These are phyloP conservation scores for Chaetomiaceae sp. DNA, from an alignment of 2,329 filamentous ascomycete genomes.

Conservation along the genomic window DNA sequence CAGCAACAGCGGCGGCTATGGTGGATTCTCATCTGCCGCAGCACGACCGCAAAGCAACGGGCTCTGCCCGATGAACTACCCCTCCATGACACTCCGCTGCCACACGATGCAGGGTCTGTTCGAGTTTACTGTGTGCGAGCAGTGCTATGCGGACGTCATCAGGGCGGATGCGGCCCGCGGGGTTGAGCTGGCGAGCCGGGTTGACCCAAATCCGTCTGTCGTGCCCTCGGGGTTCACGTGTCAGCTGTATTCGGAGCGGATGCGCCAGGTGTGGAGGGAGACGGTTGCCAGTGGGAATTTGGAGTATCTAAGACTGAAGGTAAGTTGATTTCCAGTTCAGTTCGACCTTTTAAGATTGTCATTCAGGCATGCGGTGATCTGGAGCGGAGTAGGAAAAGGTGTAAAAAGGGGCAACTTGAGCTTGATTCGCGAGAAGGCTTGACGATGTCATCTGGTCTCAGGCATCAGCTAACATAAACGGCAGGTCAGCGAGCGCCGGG, in stretches of 20 bases:
- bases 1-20: neutral
- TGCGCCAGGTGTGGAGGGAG: slow-evolving; percentile 17
- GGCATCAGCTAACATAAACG: neutral
- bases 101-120: slow-evolving; percentile 12
- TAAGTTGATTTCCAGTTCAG: too few species aligned
- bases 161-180: slow-evolving; percentile 2
- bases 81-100: slow-evolving; percentile 7
- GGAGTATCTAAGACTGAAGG: slow-evolving; percentile 12
- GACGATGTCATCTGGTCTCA: too few species aligned
- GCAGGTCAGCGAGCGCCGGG: slow-evolving; percentile 13
- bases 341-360: too few species aligned
- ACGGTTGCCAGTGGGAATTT: slow-evolving; percentile 6
- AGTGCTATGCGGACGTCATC: slow-evolving; percentile 13
- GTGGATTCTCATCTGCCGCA: neutral
- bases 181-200: slow-evolving; percentile 5
- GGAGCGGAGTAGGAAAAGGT: too few species aligned
- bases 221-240: slow-evolving; percentile 12
- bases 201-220: neutral
- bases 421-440: too few species aligned
- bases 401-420: too few species aligned
- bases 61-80: slow-evolving; percentile 10
- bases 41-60: neutral
- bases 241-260: slow-evolving; percentile 18
- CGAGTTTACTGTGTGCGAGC: slow-evolving; percentile 17
- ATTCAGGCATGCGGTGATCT: too few species aligned